Evolutionary conservation across 2,329 filamentous ascomycete genomes (phyloP).

Genomic region (Penicillium sp.): DNA sequence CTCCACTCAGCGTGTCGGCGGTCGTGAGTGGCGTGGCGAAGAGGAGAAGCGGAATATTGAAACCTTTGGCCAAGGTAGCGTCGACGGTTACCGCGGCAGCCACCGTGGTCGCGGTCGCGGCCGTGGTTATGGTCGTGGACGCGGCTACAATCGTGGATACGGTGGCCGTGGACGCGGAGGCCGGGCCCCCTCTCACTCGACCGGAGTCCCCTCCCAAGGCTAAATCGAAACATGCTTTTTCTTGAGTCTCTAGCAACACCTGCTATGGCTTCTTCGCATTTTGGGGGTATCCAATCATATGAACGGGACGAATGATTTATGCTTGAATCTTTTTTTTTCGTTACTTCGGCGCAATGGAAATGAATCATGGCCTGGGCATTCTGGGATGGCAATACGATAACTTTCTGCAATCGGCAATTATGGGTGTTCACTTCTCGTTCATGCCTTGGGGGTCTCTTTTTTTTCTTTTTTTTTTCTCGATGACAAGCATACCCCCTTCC

Average conservation of each 20-base stretch:
- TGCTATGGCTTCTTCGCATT: constrained; percentile 19
- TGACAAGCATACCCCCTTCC: constrained; percentile 22
- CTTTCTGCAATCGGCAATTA: constrained; percentile 20
- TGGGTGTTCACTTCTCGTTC: constrained; percentile 21
- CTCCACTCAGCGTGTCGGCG: constrained; percentile 63
- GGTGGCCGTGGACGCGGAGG: constrained; percentile 38
- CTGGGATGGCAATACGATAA: constrained; percentile 24
- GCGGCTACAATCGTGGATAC: constrained; percentile 47
- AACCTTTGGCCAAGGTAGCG: constrained; percentile 94
- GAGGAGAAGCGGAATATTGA: constrained; percentile 96
- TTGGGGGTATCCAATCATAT: constrained; percentile 26
- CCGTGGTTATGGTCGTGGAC: constrained; percentile 44
- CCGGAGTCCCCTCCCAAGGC: constrained; percentile 37
- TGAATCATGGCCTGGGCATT: constrained; percentile 23
- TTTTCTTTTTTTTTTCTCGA: constrained; percentile 10
- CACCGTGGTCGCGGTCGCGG: constrained; percentile 65
- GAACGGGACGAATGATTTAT: constrained; percentile 25
- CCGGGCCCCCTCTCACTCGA: constrained; percentile 38
- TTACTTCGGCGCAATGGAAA: constrained; percentile 28
- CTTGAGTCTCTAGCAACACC: not conserved
- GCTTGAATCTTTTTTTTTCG: constrained; percentile 20
- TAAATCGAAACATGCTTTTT: constrained; percentile 23
- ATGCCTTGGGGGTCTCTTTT: constrained; percentile 3
- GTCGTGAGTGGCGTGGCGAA: constrained; percentile 84
- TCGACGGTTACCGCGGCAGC: constrained; percentile 81